Conservation (phyloP, 345 rosid genomes). For the Melaleuca alternifolia region DNA sequence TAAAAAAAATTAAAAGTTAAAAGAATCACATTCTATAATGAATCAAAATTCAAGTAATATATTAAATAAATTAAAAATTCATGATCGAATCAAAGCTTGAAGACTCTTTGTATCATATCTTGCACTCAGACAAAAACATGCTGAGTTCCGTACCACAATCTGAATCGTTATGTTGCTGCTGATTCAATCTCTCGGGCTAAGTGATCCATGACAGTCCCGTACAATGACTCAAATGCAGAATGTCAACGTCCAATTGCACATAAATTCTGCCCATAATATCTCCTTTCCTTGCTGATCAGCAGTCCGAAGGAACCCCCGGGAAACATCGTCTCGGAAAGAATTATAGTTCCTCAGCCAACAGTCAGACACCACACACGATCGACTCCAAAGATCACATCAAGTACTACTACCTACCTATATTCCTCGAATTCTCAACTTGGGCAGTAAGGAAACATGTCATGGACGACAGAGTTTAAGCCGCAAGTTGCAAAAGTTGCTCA, state of each 20-base stretch:
- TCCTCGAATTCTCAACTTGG: not conserved
- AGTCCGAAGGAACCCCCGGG: not conserved
- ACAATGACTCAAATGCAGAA: not conserved
- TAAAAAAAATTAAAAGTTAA: too few species aligned
- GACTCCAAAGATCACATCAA: not conserved
- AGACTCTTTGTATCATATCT: too few species aligned
- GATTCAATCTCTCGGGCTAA: not conserved
- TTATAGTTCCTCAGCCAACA: not conserved
- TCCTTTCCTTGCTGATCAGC: not conserved
- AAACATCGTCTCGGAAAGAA: not conserved
- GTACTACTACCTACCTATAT: not conserved
- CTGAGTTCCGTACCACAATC: not conserved
- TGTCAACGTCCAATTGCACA: not conserved
- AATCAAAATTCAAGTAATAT: too few species aligned
- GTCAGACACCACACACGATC: not conserved
- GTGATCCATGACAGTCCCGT: not conserved
- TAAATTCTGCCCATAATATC: not conserved
- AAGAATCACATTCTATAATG: too few species aligned
- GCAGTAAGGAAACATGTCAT: not conserved
- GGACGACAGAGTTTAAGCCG: not conserved
- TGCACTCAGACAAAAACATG: not conserved
- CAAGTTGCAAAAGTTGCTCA: not conserved
- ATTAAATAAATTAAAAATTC: too few species aligned
- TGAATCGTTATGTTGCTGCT: not conserved
- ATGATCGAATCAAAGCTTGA: too few species aligned